A percentile compares a stretch with the other conserved stretches of the same genome.
Conservation (phyloP, 2,329 filamentous ascomycete genomes). For the Stromatinia cepivora region DNA sequence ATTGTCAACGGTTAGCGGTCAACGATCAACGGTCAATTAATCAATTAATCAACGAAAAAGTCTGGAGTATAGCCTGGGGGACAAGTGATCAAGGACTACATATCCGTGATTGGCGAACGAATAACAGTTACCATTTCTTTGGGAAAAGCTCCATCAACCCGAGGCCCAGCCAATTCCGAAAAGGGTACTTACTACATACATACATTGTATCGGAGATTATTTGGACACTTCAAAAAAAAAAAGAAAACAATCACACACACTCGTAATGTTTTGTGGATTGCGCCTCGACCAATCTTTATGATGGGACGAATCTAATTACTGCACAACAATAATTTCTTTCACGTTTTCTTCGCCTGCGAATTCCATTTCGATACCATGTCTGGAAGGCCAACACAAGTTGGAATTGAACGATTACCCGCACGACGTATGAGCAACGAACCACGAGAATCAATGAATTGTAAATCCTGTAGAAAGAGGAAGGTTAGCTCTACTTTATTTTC, state of each 20-base stretch:
- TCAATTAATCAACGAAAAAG: constrained; percentile 1
- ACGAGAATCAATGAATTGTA: constrained; percentile 92
- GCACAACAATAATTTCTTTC: constrained; percentile 23
- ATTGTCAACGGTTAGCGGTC: background rate
- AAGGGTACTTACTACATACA: background rate
- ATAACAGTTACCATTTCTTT: constrained; percentile 14
- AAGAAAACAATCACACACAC: background rate
- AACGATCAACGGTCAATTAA: background rate
- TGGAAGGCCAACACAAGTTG: constrained; percentile 39
- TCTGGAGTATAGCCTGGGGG: background rate
- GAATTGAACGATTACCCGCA: constrained; percentile 41
- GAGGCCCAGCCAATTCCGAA: constrained; percentile 1
- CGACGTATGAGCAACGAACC: constrained; percentile 53
- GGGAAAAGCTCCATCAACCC: constrained; percentile 12
- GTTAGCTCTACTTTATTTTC: constrained; percentile 48
- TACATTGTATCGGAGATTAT: constrained; percentile 14
- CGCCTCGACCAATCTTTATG: constrained; percentile 32
- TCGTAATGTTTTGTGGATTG: constrained; percentile 31
- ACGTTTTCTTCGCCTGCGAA: constrained; percentile 12
- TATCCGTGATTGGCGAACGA: constrained; percentile 19
- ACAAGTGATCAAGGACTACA: constrained; percentile 4
- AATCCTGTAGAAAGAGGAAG: constrained; percentile 90
- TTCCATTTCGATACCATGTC: constrained; percentile 35
- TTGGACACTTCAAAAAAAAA: background rate
- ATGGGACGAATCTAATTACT: constrained; percentile 35